phyloP scores from a whole-genome alignment of 139 green algal genomes.

The Chlorella sp. region DNA sequence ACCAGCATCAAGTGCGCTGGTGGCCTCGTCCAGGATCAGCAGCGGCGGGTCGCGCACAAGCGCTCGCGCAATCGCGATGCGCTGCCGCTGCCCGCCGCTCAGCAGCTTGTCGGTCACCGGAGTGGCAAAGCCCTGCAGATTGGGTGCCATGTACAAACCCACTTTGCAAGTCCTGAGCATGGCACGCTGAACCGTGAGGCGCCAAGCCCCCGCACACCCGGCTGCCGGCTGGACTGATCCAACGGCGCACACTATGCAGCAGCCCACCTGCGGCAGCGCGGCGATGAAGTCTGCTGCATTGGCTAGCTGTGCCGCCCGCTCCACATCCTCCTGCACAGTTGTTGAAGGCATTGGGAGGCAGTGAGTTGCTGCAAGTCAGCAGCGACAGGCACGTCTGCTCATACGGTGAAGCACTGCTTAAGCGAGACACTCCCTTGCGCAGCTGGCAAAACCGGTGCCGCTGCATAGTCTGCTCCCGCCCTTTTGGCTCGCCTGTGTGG shows the following conservation, averaged over 20 bases:
- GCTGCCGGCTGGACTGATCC: no score
- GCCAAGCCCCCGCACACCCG: no score
- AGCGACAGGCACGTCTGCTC: no score
- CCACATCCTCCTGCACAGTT: conserved; percentile 51
- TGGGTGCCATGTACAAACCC: no score
- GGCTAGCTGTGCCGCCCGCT: conserved; percentile 68
- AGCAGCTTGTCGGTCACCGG: conserved; percentile 72
- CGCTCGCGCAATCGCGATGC: conserved; percentile 79
- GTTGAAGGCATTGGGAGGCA: no score
- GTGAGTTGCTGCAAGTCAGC: no score
- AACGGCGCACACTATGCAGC: no score
- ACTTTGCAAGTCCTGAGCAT: no score
- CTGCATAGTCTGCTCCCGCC: background rate
- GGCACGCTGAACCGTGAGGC: no score
- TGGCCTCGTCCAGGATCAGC: conserved; percentile 69
- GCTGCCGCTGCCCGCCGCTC: conserved; percentile 81
- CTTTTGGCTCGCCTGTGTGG: background rate
- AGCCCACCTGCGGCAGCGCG: conserved; percentile 52
- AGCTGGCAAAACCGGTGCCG: no score
- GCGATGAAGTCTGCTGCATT: conserved; percentile 83
- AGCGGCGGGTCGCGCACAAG: conserved; percentile 57
- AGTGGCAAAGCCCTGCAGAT: conserved; percentile 71
- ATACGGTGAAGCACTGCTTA: no score
- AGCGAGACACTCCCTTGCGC: no score
- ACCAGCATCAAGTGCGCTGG: conserved; percentile 19